These are phyloP conservation scores for Hygrophoropsis aurantiaca DNA, from an alignment of 768 basidiomycete genomes.

Conservation along the genomic window DNA sequence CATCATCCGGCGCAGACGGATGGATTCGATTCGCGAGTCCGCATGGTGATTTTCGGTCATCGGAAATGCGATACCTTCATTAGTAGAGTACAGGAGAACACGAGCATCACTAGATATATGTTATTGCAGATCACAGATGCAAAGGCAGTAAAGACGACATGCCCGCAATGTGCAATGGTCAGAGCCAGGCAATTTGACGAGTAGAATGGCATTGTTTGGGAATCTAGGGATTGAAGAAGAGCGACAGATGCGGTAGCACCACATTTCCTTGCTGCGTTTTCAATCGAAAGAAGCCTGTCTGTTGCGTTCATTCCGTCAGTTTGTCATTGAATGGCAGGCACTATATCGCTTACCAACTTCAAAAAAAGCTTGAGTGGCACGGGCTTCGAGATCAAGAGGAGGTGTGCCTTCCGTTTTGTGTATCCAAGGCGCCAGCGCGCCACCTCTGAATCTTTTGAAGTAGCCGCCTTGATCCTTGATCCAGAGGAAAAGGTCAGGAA, in stretches of 20 bases:
- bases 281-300: conserved; percentile 70
- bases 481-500: conserved; percentile 77
- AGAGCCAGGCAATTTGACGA: conserved; percentile 70
- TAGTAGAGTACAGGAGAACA: conserved; percentile 75
- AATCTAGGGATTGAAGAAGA: conserved; percentile 87
- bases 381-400: conserved; percentile 75
- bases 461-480: conserved; percentile 84
- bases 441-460: conserved; percentile 86
- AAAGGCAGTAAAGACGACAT: conserved; percentile 15
- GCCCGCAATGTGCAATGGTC: conserved; percentile 95
- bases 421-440: conserved; percentile 71
- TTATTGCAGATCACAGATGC: conserved; percentile 1
- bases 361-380: conserved; percentile 85
- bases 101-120: conserved; percentile 71
- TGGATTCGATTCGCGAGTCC: conserved; percentile 85
- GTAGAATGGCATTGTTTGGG: conserved; percentile 80
- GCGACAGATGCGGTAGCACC: conserved; percentile 93
- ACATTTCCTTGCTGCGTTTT: conserved; percentile 68
- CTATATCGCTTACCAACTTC: conserved; percentile 50
- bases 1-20: conserved; percentile 85
- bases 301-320: conserved; percentile 19
- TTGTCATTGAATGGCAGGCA: conserved; percentile 2
- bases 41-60: conserved; percentile 97
- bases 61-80: conserved; percentile 70
- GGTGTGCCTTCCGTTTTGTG: conserved; percentile 27